Evolutionary conservation across 164 flowering plant genomes (phyloP), one percentile per base, ranked within the genome.

Genomic region (Kalanchoe fedtschenkoi): DNA sequence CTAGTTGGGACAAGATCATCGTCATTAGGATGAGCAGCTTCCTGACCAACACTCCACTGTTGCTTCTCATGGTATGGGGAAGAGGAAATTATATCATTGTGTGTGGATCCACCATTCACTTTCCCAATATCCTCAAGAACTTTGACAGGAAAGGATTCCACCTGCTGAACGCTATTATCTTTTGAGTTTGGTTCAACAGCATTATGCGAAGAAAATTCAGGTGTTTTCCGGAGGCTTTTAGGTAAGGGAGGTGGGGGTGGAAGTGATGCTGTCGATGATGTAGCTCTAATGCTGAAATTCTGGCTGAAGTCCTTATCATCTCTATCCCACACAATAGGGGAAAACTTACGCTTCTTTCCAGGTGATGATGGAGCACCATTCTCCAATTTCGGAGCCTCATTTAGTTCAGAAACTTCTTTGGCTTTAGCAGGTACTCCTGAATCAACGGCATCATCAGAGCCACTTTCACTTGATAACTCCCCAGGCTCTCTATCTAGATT

Each of bases 291-390:
- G 60, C 69, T 75, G 1, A 72, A 47, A 2, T 62, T n/a, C 24
- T 19, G 68, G 39, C 34, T 66, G 16, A 53, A 68, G 44, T 60
- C 80, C 67, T 76, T 81, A 29, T 83, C 95, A 60, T 87, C 95
- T 67, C 79, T 78, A 66, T 93, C 96, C 97, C 97, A 93, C 4
- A 90, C 82, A 68, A 93, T 82, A 0, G 96, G 95, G 5, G 97
- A 81, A 70, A 79, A 85, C 72, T 89, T 92, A 71, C 92, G 76
- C 66, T 86, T 91, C 72, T 69, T 83, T 56, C 24, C 73, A 1
- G 37, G 24, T 13, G 83, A 70, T 8, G 74, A 65, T 38, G 13
- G 47, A 28, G 22, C 67, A 56, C 77, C 83, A 72, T 83, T 82
- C 46, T 80, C 89, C 26, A 63, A 62, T 61, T 65, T 69, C 1